Conservation (phyloP, 495 filamentous ascomycete species). For the Aspergillus avenaceus region DNA sequence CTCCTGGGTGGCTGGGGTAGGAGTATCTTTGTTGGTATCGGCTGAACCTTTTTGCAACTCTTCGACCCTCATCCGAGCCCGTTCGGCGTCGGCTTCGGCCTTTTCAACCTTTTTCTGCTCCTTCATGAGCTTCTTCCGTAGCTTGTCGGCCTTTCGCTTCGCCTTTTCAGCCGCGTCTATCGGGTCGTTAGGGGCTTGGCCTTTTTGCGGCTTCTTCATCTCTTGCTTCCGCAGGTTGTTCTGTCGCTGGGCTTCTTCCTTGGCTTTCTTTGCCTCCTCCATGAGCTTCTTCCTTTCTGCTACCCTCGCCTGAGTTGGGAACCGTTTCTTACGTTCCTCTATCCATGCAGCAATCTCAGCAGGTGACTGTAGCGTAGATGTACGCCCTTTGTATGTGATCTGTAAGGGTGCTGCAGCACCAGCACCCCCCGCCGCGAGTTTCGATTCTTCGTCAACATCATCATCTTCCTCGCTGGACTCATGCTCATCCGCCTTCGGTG, state of each 20-base stretch:
- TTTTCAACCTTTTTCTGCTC: conserved; percentile 46
- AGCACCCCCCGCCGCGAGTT: conserved; percentile 31
- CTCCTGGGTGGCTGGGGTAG: conserved; percentile 6
- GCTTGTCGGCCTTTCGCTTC: conserved; percentile 47
- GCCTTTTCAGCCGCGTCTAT: conserved; percentile 37
- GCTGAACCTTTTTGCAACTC: conserved; percentile 25
- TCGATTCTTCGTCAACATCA: conserved; percentile 65
- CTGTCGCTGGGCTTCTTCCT: conserved; percentile 26
- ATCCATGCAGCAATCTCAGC: conserved; percentile 78
- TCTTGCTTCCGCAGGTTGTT: conserved; percentile 25
- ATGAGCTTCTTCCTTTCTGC: conserved; percentile 45
- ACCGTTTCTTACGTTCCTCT: conserved; percentile 71
- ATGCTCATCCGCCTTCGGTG: conserved; percentile 66
- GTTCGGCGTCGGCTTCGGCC: conserved; percentile 45
- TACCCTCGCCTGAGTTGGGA: conserved; percentile 65
- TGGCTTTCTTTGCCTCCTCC: conserved; percentile 38
- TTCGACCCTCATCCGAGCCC: conserved; percentile 35
- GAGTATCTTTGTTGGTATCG: conserved; percentile 1
- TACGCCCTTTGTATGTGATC: conserved; percentile 40
- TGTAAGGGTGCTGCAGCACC: conserved; percentile 31
- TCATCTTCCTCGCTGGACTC: conserved; percentile 70
- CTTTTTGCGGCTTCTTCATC: conserved; percentile 26
- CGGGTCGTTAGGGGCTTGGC: conserved; percentile 21
- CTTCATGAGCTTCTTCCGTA: conserved; percentile 41
- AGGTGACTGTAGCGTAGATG: conserved; percentile 45